Base-by-base conservation (phyloP, 306 rosid genomes). In the Pterocarpus macrocarpus region DNA sequence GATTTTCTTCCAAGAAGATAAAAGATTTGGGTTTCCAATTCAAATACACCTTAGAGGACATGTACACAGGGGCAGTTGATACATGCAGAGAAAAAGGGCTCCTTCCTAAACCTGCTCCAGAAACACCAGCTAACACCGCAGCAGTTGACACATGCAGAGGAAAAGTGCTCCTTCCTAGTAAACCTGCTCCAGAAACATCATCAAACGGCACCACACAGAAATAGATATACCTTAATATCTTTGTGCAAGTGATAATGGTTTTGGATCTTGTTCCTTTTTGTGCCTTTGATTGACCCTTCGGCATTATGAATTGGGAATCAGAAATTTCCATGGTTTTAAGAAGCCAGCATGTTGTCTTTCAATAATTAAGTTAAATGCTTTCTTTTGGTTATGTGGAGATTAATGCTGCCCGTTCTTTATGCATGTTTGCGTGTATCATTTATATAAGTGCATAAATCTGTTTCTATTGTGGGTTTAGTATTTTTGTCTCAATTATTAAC, bases 1-100 rank as follows among this genome's bases (percentile, higher is more conserved):
- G 44, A 30, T 94, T 94, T 86, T 87, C 93, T 43, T 94, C 98
- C 2, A 89, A 86, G 82, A 94, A 94, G 84, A 75, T 94, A 33
- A 83, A 4, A 39, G 93, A 90, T 5, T 34, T 83, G 74, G 97
- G 98, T 1, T 94, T 91, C 71, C 62, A 91, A 72, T 94, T 86
- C 74, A 91, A 90, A 17, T 91, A 94, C 76, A 76, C 81, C 65
- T 82, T 94, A 65, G 94, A 90, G 79, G 94, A 91, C 11, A 94
- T 94, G 97, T 94, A 81, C 69, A 56, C 38, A 0, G 90, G 75
- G 50, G 98, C 98, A 15, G 82, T 90, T 7, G 91, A 91, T 0
- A 4, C 90, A 8, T 94, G 98, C 86, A 83, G 22, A 38, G 83
- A 77, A 33, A 94, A 89, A 83, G 97, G 97, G 10, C 84, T 92